A percentile compares a stretch with the other conserved stretches of the same genome.
phyloP scores from a whole-genome alignment of 2,329 filamentous ascomycete genomes.

The Neofusicoccum laricinum region DNA sequence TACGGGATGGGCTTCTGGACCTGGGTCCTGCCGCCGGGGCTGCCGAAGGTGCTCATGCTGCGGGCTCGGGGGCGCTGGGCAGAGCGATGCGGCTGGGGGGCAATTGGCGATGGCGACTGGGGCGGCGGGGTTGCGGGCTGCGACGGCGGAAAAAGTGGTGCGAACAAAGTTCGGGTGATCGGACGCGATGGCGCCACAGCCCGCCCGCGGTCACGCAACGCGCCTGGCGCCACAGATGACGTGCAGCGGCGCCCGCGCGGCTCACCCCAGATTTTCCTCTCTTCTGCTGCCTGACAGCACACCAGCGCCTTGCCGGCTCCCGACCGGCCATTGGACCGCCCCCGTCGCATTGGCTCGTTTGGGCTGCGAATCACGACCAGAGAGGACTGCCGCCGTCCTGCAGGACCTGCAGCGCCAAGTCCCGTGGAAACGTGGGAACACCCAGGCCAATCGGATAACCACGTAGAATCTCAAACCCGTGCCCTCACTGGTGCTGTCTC shows the following conservation, averaged over 20 bases:
- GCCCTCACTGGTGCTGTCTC: too few relatives aligned
- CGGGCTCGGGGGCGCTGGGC: neutral
- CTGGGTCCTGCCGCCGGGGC: conserved; percentile 64
- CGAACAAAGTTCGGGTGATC: neutral
- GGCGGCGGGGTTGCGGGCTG: neutral
- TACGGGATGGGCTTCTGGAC: conserved; percentile 69
- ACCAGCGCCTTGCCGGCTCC: neutral
- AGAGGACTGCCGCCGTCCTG: too few relatives aligned
- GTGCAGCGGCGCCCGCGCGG: neutral
- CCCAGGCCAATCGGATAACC: too few relatives aligned
- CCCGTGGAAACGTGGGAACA: too few relatives aligned
- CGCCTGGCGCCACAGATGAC: conserved; percentile 2
- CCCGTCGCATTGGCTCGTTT: conserved; percentile 3
- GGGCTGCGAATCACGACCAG: neutral
- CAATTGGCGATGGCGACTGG: neutral
- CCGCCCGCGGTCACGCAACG: neutral
- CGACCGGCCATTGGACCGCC: neutral
- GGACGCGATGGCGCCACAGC: neutral
- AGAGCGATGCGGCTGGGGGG: neutral
- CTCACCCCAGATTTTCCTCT: conserved; percentile 6
- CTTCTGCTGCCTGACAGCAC: neutral
- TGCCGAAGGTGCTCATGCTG: conserved; percentile 64
- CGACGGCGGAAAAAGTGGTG: neutral
- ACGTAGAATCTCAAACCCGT: too few relatives aligned
- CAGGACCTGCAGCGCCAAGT: too few relatives aligned